phyloP scores from a whole-genome alignment of 2,329 filamentous ascomycete species.

The Calonectria honghensis region DNA sequence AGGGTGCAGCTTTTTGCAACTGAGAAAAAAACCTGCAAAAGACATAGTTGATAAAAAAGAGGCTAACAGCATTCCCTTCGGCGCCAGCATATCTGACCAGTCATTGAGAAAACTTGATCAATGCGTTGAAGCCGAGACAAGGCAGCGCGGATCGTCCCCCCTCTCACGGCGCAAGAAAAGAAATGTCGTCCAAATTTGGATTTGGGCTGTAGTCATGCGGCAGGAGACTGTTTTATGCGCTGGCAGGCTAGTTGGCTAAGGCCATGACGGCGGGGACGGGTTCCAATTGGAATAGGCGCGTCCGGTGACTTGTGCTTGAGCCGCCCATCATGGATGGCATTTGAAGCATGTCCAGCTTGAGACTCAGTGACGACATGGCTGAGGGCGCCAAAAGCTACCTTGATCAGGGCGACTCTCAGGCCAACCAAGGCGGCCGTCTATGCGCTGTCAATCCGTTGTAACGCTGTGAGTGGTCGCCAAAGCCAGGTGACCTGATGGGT shows the following conservation, averaged over 20 bases:
- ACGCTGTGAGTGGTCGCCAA: conserved; percentile 38
- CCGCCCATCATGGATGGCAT: conserved; percentile 46
- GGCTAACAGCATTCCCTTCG: conserved; percentile 35
- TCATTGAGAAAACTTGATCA: conserved; percentile 47
- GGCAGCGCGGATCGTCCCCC: conserved; percentile 41
- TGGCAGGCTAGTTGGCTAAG: conserved; percentile 48
- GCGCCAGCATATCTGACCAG: conserved; percentile 47
- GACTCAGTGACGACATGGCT: conserved; percentile 50
- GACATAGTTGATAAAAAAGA: conserved; percentile 3
- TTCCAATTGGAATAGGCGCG: conserved; percentile 48
- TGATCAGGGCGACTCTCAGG: conserved; percentile 30
- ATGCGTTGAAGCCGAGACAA: conserved; percentile 45
- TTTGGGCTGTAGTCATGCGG: conserved; percentile 50
- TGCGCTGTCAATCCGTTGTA: conserved; percentile 43
- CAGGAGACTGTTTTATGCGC: conserved; percentile 53
- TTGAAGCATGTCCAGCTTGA: conserved; percentile 47
- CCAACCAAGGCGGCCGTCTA: conserved; percentile 30
- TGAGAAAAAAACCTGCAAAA: conserved; percentile 18
- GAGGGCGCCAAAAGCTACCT: conserved; percentile 44
- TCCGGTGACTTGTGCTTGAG: conserved; percentile 52
- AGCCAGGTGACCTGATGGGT: conserved; percentile 38
- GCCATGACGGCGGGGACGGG: conserved; percentile 43
- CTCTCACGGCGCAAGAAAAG: conserved; percentile 43
- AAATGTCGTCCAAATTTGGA: conserved; percentile 45
- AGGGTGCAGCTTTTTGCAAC: conserved; percentile 14